Base-by-base conservation (phyloP, 495 filamentous ascomycete species). In the Podospora sp. region DNA sequence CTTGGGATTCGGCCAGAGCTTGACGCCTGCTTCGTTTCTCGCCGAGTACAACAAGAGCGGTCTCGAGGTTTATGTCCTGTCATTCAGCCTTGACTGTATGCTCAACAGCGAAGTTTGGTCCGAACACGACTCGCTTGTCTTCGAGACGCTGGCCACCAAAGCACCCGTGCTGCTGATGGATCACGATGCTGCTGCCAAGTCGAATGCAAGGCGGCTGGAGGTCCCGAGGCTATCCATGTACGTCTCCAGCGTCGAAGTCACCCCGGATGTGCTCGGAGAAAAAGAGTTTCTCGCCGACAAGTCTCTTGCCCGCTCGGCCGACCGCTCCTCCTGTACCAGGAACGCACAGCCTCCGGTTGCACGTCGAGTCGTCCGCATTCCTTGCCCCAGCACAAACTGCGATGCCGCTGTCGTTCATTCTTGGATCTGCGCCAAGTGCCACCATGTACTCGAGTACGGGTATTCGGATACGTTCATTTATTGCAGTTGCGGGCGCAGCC, bases 401-500 rank as follows among this genome's bases (percentile, higher is more conserved):
- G 59, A 65, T 22, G 22, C 20, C 12, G 29, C 61, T 0, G 0
- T 59, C 0, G 49, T 12, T 3, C 49, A 36, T 57, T 60, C 76
- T 1, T 81, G 80, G 80, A 63, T 78, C 2, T 82, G 80, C 46
- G 55, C 60, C 0, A 18, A 49, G 16, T 82, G 80, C 60, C 18
- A 65, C 2, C 65, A 33, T 1, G 64, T 66, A 0, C 52, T 81
- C 18, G 75, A 79, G 50, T 81, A 71, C 63, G 77, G 77, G 57
- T 72, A 70, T 36, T 59, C 68, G 7, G 76, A 80, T 40, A 50
- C 72, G 5, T 73, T 51, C 6, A 20, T 82, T 0, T 81, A 81
- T 59, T 82, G 79, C 58, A 72, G 73, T 35, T 82, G 80, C 65
- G 80, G 80, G 6, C 65, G 70, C n/a, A 66, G 25, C 24, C 49